These are phyloP conservation scores for Rutidosis leptorrhynchoides DNA, from an alignment of 129 eudicot genomes.

Conservation along the genomic window DNA sequence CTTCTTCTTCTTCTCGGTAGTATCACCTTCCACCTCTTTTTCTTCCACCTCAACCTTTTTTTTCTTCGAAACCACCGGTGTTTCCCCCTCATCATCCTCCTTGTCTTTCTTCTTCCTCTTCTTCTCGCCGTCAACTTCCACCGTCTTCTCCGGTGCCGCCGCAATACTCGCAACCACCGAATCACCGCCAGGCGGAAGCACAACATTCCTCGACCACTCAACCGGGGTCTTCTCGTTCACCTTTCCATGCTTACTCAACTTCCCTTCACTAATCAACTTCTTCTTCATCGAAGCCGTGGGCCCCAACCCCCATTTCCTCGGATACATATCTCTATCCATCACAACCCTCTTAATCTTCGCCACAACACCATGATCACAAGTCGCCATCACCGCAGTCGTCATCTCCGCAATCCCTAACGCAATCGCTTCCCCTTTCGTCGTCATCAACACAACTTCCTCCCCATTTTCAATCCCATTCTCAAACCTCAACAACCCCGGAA, in stretches of 20 bases:
- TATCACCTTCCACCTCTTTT: conserved; percentile 28
- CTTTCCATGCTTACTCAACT: conserved; percentile 84
- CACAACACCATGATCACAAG: conserved; percentile 97
- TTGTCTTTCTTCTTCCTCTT: conserved; percentile 43
- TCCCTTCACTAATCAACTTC: conserved; percentile 82
- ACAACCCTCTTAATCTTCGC: conserved; percentile 95
- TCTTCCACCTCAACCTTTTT: conserved; percentile 34
- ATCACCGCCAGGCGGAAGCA: conserved; percentile 73
- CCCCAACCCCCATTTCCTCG: conserved; percentile 98
- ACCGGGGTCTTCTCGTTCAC: conserved; percentile 67
- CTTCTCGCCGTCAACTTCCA: conserved; percentile 40
- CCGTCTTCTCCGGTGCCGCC: conserved; percentile 25
- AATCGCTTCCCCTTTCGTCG: conserved; percentile 83
- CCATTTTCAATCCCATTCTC: conserved; percentile 78
- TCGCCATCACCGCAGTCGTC: conserved; percentile 92
- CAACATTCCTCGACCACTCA: conserved; percentile 87
- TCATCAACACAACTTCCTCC: conserved; percentile 86
- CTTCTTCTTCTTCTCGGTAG: conserved; percentile 49
- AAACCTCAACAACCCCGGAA: conserved; percentile 84
- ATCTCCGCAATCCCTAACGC: conserved; percentile 89
- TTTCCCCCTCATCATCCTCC: conserved; percentile 28
- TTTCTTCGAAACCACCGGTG: conserved; percentile 30
- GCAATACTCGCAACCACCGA: conserved; percentile 58
- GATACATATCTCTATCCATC: conserved; percentile 91
- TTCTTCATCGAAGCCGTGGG: conserved; percentile 85